Base-by-base conservation (phyloP, 176 grass and related monocot species). In the Carex scoparia region DNA sequence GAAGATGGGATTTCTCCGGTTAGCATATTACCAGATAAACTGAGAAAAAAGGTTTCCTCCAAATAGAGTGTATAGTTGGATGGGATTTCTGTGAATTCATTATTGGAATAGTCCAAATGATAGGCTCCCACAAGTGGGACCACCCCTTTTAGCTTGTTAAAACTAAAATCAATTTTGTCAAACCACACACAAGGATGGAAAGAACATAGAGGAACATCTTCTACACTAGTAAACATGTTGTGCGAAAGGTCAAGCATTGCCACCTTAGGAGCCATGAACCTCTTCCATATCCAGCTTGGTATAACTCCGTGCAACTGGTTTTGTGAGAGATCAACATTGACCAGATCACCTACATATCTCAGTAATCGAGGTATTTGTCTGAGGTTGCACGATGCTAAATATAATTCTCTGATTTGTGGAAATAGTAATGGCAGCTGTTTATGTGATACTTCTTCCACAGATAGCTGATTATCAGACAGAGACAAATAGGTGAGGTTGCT, bases 241-340 rank as follows among this genome's bases (percentile, higher is more conserved):
- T 55, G 12, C 0, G 46, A 78, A 10, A 78, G 13, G 27, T 78
- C 2, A 35, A 67, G 44, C 44, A 48, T 10, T 48, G 7, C 33
- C 33, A 35, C 44, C 44, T 46, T 1, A 7, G 7, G 3, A 19
- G 15, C 2, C 3, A 10, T 31, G 30, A 68, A 85, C 8, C 2
- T 84, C 23, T 83, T 55, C 86, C 86, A 91, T 15, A 88, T 7
- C 77, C 69, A 88, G 0, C 59, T 81, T 3, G 86, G 89, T 79
- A 88, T 51, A 14, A 37, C 60, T 1, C 89, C 89, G 32, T 33
- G 18, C 33, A 91, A 65, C 16, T 69, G 65, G 9, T 86, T 91
- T 16, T 60, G 79, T 37, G 84, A 88, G 55, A 91, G 87, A 81
- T 88, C 33, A 7, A 91, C 10, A 1, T 0, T 0, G 66, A 16